These are phyloP conservation scores for Penicillium roqueforti DNA, from an alignment of 495 filamentous ascomycete species.

Conservation along the genomic window DNA sequence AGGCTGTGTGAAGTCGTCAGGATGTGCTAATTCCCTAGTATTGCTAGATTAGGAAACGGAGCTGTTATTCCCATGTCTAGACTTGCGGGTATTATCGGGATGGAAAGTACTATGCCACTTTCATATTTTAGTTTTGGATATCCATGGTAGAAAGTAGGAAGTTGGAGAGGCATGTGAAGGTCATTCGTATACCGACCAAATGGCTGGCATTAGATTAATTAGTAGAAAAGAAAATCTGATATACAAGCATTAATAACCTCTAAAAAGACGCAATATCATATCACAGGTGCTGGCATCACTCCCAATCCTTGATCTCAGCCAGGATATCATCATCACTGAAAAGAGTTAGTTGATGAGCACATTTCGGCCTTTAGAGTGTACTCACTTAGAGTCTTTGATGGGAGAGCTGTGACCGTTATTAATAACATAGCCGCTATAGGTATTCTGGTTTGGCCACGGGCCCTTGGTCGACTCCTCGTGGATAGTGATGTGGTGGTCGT, in stretches of 20 bases:
- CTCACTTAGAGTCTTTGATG: neutral
- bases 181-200: neutral
- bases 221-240: neutral
- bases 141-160: neutral
- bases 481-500: neutral
- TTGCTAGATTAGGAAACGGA: neutral
- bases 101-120: neutral
- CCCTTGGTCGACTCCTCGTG: neutral
- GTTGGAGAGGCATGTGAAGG: neutral
- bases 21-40: neutral
- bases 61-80: neutral
- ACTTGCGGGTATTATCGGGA: neutral
- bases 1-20: neutral
- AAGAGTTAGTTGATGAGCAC: neutral
- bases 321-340: neutral
- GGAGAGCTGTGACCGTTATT: neutral
- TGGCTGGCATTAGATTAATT: neutral
- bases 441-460: neutral
- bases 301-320: neutral
- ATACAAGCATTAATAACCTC: neutral
- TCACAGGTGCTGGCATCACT: neutral
- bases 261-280: neutral
- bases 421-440: neutral
- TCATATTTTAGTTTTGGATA: neutral
- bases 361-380: neutral